Base-by-base conservation (phyloP, 1,139 yeast species). In the Debaryomycetaceae sp. region DNA sequence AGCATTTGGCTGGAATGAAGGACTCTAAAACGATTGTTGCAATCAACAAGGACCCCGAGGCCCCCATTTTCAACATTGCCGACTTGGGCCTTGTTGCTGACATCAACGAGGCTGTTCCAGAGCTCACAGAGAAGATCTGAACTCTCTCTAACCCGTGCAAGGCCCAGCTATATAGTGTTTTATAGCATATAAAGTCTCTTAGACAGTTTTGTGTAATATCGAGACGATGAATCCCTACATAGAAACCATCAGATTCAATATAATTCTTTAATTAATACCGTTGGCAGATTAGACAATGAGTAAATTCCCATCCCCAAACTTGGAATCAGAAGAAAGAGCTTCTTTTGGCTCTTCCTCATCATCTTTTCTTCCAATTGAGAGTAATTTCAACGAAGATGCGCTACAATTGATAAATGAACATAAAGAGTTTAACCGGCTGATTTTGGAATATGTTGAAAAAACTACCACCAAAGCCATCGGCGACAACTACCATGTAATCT, bases 1-100 rank as follows among this genome's bases (percentile, higher is more conserved):
- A 92, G 67, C 98, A 92, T 67, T 73, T 92, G 59, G 98, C 98
- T 1, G 98, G 98, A 50, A 92, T 92, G 97, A 91, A 91, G 68
- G 98, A 92, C 60, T 79, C 97, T 34, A 89, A 89, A 70, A 81
- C 83, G 33, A 88, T 92, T 63, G 97, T 89, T 29, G 96, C 97
- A 36, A 87, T 92, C 48, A 92, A 92, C 67, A 91, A 87, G 66
- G 97, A 91, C 60, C 83, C 85, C 37, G 98, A 92, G 49, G 92
- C 97, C 6, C 94, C 98, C 6, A 89, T 92, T 39, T 89, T 88
- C 72, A 88, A 86, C 55, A 81, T 86, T 40, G 95, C 98, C 16
- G 98, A 92, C 64, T 70, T 84, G 45, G 95, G 96, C 5, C 70
- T 92, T 42, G 95, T 87, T 35, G 97, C 92, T 16, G 98, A 92